A percentile compares a stretch with the other conserved stretches of the same genome.
These are phyloP conservation scores for Noccaea bulbosa DNA, from an alignment of 345 rosid genomes.

Conservation along the genomic window DNA sequence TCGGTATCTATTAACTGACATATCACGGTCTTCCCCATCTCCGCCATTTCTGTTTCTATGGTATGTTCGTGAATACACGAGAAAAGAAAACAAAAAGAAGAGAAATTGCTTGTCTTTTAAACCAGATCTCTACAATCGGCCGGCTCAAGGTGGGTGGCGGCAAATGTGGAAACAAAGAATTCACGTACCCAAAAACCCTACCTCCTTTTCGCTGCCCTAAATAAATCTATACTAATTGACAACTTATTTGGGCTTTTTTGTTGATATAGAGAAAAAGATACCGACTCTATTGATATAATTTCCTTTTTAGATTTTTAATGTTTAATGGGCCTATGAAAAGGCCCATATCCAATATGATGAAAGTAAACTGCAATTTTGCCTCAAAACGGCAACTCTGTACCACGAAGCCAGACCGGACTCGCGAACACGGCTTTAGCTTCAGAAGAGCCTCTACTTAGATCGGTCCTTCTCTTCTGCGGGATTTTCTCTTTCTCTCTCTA, in stretches of 20 bases:
- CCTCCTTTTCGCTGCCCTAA: too few species aligned
- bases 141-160: too few species aligned
- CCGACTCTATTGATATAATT: slow-evolving; percentile 1
- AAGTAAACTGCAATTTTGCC: not conserved
- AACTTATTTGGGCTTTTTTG: slow-evolving; percentile 19
- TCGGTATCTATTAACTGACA: slow-evolving; percentile 84
- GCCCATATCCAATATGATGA: slow-evolving; percentile 19
- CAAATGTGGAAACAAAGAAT: too few species aligned
- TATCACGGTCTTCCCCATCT: slow-evolving; percentile 63
- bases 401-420: slow-evolving; percentile 27
- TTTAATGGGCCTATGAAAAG: slow-evolving; percentile 21
- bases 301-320: too few species aligned
- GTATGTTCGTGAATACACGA: too few species aligned
- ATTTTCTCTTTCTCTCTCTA: not conserved
- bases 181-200: too few species aligned
- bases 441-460: slow-evolving; percentile 40
- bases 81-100: too few species aligned
- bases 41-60: slow-evolving; percentile 44
- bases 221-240: too few species aligned
- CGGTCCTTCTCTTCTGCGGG: slow-evolving; percentile 37
- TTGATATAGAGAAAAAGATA: not conserved
- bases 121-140: too few species aligned
- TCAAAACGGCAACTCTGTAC: slow-evolving; percentile 25
- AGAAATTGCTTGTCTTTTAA: too few species aligned
- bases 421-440: slow-evolving; percentile 17